phyloP scores from a whole-genome alignment of 2,329 filamentous ascomycete species.

The Pyrenochaeta sp. region DNA sequence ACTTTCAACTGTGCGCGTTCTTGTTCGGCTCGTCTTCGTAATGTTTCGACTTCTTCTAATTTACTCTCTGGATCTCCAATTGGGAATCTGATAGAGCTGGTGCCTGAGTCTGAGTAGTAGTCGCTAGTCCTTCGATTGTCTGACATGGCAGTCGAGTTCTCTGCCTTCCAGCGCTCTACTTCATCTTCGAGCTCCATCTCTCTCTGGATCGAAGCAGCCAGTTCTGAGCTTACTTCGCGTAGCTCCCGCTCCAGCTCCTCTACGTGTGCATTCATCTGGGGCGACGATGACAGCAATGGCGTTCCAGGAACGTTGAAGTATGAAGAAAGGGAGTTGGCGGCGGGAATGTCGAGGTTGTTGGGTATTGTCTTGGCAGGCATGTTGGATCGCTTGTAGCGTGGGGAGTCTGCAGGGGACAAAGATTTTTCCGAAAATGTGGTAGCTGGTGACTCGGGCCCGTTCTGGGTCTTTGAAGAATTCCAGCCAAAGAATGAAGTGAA shows the following conservation, averaged over 20 bases:
- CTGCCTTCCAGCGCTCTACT: conserved; percentile 85
- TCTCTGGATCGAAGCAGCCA: conserved; percentile 89
- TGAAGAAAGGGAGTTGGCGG: conserved; percentile 57
- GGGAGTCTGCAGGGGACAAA: conserved; percentile 66
- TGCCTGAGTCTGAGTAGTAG: conserved; percentile 96
- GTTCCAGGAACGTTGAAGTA: conserved; percentile 59
- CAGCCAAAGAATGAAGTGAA: conserved; percentile 74
- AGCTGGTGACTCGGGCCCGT: conserved; percentile 65
- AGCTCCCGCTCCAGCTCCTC: conserved; percentile 94
- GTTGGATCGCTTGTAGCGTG: conserved; percentile 47
- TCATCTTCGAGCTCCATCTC: conserved; percentile 98
- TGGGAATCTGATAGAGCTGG: conserved; percentile 81
- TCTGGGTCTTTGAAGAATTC: conserved; percentile 64
- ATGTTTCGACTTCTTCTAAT: conserved; percentile 78
- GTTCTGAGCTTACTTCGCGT: conserved; percentile 89
- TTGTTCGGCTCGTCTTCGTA: conserved; percentile 86
- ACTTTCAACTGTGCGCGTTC: conserved; percentile 87
- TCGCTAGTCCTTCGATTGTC: conserved; percentile 84
- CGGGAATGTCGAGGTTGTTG: conserved; percentile 60
- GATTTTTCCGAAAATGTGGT: conserved; percentile 70
- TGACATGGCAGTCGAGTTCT: conserved; percentile 68
- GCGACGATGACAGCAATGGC: conserved; percentile 55
- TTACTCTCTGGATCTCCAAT: conserved; percentile 66
- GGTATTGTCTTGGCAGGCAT: conserved; percentile 50
- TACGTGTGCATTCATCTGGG: conserved; percentile 66